Base-by-base conservation (phyloP, 2,329 filamentous ascomycete species). In the Fusarium buharicum region DNA sequence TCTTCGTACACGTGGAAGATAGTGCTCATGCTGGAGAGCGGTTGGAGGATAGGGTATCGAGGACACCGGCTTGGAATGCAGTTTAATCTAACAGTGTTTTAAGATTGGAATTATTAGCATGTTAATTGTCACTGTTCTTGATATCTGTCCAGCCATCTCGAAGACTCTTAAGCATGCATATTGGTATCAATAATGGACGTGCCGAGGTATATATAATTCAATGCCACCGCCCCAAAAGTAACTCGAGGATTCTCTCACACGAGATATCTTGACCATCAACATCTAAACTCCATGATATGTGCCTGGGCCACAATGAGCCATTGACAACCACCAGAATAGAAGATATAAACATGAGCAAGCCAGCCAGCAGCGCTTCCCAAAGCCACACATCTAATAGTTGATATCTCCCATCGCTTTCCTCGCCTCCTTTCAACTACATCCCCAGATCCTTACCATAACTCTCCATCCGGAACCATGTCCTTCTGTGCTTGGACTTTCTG, bases 1-100 rank as follows among this genome's bases (percentile, higher is more conserved):
- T 70, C 6, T 49, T 55, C 14, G 58, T 70, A 7, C 48, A 57
- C 5, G 50, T 70, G 28, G 66, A 69, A 40, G 49, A 67, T n/a
- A 55, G 63, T 22, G 45, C 38, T 12, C 24, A 55, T 14, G n/a
- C 31, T 11, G 57, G 40, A 37, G 65, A 66, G n/a, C 30, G 44
- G 4, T 30, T 46, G 12, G 40, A 64, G 34, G 51, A 58, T 31
- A 70, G 46, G 44, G 61, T 57, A 18, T 36, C 28, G 9, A 66
- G 40, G n/a, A 67, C 57, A 16, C 50, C 37, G 18, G 64, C 53
- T 10, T 70, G 67, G 65, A 50, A 61, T 36, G 53, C 55, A 4
- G 46, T 70, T 9, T 70, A 31, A 67, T 24, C 2, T 3, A n/a
- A 10, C 12, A 28, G 10, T 10, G 16, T 31, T n/a, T 8, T n/a